A percentile compares a stretch with the other conserved stretches of the same genome.
Conservation (phyloP, 495 filamentous ascomycete genomes). For the Hypoxylon lenormandii region DNA sequence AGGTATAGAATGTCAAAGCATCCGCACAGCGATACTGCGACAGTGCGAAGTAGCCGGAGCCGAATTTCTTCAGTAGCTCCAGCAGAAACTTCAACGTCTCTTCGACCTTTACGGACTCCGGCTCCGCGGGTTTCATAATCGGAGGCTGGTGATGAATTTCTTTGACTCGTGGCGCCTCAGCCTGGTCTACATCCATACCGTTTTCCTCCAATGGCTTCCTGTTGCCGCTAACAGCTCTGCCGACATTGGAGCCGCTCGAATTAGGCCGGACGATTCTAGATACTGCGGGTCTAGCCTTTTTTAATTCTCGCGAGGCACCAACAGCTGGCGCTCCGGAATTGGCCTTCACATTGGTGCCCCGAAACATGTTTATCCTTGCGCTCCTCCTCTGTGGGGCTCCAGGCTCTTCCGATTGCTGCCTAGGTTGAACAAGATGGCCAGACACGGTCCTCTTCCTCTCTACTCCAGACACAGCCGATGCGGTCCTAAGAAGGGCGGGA, state of each 20-base stretch:
- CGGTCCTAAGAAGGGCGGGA: slow-evolving; percentile 38
- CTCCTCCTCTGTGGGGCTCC: slow-evolving; percentile 81
- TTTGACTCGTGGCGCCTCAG: slow-evolving; percentile 65
- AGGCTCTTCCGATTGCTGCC: slow-evolving; percentile 70
- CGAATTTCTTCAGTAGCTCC: slow-evolving; percentile 84
- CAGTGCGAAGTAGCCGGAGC: slow-evolving; percentile 78
- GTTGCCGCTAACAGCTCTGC: slow-evolving; percentile 88
- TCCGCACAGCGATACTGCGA: slow-evolving; percentile 81
- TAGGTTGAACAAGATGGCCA: slow-evolving; percentile 76
- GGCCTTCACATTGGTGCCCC: slow-evolving; percentile 67
- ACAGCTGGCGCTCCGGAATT: slow-evolving; percentile 70
- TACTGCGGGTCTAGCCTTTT: slow-evolving; percentile 77
- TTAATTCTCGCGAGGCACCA: slow-evolving; percentile 74
- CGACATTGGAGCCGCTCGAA: slow-evolving; percentile 72
- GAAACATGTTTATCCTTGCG: slow-evolving; percentile 74
- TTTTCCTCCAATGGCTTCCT: slow-evolving; percentile 74
- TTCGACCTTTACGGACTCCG: slow-evolving; percentile 69
- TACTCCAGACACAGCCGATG: slow-evolving; percentile 49
- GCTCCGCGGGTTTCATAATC: slow-evolving; percentile 59
- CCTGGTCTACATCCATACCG: slow-evolving; percentile 71
- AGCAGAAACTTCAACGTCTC: slow-evolving; percentile 82
- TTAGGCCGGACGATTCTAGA: slow-evolving; percentile 64
- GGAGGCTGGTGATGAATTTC: slow-evolving; percentile 50
- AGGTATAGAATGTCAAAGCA: slow-evolving; percentile 76
- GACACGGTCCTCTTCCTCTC: slow-evolving; percentile 88